These are phyloP conservation scores for Crucibulum laeve DNA, from an alignment of 768 basidiomycete species.

Conservation along the genomic window DNA sequence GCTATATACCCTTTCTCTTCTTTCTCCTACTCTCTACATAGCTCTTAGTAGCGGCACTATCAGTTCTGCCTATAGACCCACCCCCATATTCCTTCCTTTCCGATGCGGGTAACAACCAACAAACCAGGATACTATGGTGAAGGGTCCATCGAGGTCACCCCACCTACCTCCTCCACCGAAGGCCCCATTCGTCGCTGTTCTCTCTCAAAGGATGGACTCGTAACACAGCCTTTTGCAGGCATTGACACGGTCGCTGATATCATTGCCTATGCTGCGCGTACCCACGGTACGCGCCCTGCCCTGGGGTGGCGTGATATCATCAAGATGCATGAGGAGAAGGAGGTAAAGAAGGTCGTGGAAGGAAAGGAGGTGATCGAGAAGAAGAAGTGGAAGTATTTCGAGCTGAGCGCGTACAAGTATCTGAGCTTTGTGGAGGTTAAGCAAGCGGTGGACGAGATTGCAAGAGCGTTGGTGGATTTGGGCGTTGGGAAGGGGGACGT, in stretches of 20 bases:
- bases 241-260: conserved; percentile 72
- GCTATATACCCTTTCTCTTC: too few relatives aligned
- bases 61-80: too few relatives aligned
- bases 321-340: conserved; percentile 64
- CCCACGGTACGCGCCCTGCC: conserved; percentile 58
- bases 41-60: too few relatives aligned
- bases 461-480: conserved; percentile 57
- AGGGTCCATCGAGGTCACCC: too few relatives aligned
- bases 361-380: conserved; percentile 69
- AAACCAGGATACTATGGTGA: conserved; percentile 31
- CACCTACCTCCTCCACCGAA: conserved; percentile 33
- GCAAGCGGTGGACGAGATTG: conserved; percentile 49
- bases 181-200: conserved; percentile 50
- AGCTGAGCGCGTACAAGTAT: conserved; percentile 78
- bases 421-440: conserved; percentile 60
- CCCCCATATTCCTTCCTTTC: background rate
- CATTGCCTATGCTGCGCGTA: conserved; percentile 57
- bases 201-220: conserved; percentile 41
- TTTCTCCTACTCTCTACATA: too few relatives aligned
- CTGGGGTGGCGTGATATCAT: conserved; percentile 70
- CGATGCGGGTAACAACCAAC: conserved; percentile 5
- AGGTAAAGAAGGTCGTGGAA: conserved; percentile 71
- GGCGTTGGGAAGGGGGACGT: conserved; percentile 59
- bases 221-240: conserved; percentile 55
- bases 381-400: too few relatives aligned